A percentile compares a stretch with the other conserved stretches of the same genome.
These are phyloP conservation scores for Oxyria digyna DNA, from an alignment of 148 eudicot species.

Conservation along the genomic window DNA sequence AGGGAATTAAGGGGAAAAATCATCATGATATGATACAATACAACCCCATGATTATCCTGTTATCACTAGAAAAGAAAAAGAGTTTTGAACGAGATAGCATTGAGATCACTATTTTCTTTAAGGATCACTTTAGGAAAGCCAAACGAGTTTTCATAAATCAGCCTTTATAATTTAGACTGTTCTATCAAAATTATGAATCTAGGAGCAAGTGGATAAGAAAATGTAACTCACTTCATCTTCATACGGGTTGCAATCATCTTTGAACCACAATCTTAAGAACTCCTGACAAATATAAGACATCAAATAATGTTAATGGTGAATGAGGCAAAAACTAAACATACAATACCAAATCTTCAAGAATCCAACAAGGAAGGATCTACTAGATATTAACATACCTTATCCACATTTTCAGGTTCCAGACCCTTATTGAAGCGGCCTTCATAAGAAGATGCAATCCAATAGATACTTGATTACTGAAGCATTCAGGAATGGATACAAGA, in stretches of 20 bases:
- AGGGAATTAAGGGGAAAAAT: too few relatives aligned
- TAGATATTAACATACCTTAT: slow-evolving; percentile 39
- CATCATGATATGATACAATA: too few relatives aligned
- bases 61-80: neutral
- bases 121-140: neutral
- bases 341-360: neutral
- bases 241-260: slow-evolving; percentile 82
- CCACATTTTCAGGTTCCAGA: slow-evolving; percentile 94
- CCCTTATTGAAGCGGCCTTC: slow-evolving; percentile 56
- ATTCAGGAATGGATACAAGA: neutral
- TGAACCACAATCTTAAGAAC: slow-evolving; percentile 94
- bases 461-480: too few relatives aligned
- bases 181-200: neutral
- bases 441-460: slow-evolving; percentile 80
- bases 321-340: neutral
- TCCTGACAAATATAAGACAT: slow-evolving; percentile 37
- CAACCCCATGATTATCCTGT: slow-evolving; percentile 37
- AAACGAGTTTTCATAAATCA: too few relatives aligned
- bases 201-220: neutral
- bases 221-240: slow-evolving; percentile 57
- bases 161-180: too few relatives aligned
- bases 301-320: neutral
- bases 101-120: too few relatives aligned
- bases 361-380: neutral
- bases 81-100: neutral